Base-by-base conservation (phyloP, 768 basidiomycete genomes). In the Mycena kentingensis region DNA sequence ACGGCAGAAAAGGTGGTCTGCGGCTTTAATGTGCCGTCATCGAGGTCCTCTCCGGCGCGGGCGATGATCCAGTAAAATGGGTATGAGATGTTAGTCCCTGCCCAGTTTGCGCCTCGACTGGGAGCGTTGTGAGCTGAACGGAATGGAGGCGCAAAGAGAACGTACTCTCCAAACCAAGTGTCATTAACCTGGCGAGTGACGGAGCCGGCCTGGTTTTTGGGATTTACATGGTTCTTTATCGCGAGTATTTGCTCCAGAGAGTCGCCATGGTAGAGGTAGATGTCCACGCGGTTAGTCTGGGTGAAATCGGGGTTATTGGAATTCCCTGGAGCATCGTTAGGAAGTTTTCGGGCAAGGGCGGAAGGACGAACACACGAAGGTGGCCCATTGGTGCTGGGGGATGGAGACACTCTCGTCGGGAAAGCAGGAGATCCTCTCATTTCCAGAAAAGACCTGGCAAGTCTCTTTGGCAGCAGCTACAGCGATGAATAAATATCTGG, bases 1-100 rank as follows among this genome's bases (percentile, higher is more conserved):
- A 94, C 74, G 48, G 88, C 93, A 24, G 73, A 76, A 69, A 95
- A 96, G 0, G 82, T 90, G 10, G 88, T 68, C 63, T 91, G 88
- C 13, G 84, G 79, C 3, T 76, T 67, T 57, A 80, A 76, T 12
- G 79, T 80, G 39, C 83, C 83, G 22, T 60, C 58, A 58, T 83
- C 78, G 36, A 90, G 73, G 2, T 73, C 67, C 42, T 70, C 63
- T 54, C 82, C 78, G 32, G 70, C 74, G 35, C 80, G 77, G 16
- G 83, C 84, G 58, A 95, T 76, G 37, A 91, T 75, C 78, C 87
- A 95, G 68, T 79, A 93, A 62, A 81, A 93, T 0, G 86, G 84
- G 68, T 81, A 91, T 5, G 80, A 72, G 37, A 80, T 69, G 52
- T 85, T 80, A 8, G 69, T 63, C 38, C 79, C 79, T 32, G 75